Conservation (phyloP, 352 stramenopile genomes). For the Phytophthora boehmeriae region DNA sequence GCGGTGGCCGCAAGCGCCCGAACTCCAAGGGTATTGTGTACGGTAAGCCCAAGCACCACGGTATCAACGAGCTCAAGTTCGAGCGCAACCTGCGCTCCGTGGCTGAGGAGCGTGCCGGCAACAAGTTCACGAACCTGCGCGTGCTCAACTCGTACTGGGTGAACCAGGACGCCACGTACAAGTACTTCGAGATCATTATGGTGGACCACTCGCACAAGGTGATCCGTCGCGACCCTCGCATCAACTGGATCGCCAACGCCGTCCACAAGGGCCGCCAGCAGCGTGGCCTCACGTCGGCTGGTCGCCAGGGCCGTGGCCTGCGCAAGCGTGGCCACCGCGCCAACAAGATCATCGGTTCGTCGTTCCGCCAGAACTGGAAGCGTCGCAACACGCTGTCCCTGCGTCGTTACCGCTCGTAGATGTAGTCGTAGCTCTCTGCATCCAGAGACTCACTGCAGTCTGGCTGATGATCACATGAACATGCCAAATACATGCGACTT, state of each 20-base stretch:
- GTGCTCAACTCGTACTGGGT: constrained; percentile 99
- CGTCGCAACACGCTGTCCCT: constrained; percentile 98
- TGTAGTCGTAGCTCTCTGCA: constrained; percentile 34
- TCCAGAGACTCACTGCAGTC: constrained; percentile 31
- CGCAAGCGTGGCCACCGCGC: constrained; percentile 98
- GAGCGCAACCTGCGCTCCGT: constrained; percentile 98
- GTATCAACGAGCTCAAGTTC: constrained; percentile 99
- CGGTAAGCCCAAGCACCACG: constrained; percentile 99
- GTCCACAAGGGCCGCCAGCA: constrained; percentile 99
- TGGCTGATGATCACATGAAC: constrained; percentile 28
- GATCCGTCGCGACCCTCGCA: constrained; percentile 98
- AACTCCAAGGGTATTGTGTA: constrained; percentile 99
- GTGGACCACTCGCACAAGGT: constrained; percentile 98
- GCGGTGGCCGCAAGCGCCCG: constrained; percentile 98
- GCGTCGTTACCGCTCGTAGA: constrained; percentile 97
- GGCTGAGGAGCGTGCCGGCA: constrained; percentile 98
- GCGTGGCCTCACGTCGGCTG: constrained; percentile 98
- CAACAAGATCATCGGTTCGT: constrained; percentile 99
- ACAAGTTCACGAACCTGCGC: constrained; percentile 97
- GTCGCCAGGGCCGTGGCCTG: constrained; percentile 96
- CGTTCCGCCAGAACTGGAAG: constrained; percentile 97
- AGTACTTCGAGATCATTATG: constrained; percentile 99
- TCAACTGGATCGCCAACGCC: constrained; percentile 99
- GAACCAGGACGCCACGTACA: constrained; percentile 99
- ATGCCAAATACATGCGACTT: constrained; percentile 51